A percentile compares a stretch with the other conserved stretches of the same genome.
Conservation (phyloP, 306 rosid genomes). For the Quercus parvula region DNA sequence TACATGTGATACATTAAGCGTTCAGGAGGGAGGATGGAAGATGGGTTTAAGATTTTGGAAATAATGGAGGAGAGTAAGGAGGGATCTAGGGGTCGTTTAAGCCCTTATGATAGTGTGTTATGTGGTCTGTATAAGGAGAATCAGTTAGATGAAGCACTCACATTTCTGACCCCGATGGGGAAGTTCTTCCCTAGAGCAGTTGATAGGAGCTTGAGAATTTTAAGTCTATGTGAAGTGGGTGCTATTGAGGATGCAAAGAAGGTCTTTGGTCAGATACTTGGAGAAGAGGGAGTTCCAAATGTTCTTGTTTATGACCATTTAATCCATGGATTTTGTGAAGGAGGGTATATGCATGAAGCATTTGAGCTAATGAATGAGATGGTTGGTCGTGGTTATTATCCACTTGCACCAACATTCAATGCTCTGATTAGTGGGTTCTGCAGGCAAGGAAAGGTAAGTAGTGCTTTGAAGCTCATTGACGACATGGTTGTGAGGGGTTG, state of each 20-base stretch:
- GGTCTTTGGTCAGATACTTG: slow-evolving; percentile 48
- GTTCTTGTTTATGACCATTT: slow-evolving; percentile 51
- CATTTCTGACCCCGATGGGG: slow-evolving; percentile 48
- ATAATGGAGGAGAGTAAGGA: slow-evolving; percentile 65
- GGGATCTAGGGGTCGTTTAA: slow-evolving; percentile 47
- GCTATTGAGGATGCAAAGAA: slow-evolving; percentile 49
- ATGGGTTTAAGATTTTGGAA: slow-evolving; percentile 58
- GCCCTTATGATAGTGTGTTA: slow-evolving; percentile 69
- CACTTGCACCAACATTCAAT: slow-evolving; percentile 58
- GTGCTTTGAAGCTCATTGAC: slow-evolving; percentile 54
- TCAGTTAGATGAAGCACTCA: slow-evolving; percentile 45
- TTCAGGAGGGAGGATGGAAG: slow-evolving; percentile 50
- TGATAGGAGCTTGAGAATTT: slow-evolving; percentile 50
- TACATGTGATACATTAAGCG: slow-evolving; percentile 53
- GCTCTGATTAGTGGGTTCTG: slow-evolving; percentile 52
- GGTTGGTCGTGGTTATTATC: slow-evolving; percentile 50
- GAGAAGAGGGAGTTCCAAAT: slow-evolving; percentile 59
- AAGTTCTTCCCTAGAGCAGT: slow-evolving; percentile 68
- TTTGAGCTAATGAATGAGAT: slow-evolving; percentile 62
- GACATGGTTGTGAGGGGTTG: slow-evolving; percentile 64
- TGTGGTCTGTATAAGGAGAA: slow-evolving; percentile 63
- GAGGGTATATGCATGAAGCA: slow-evolving; percentile 50
- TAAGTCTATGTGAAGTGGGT: slow-evolving; percentile 43
- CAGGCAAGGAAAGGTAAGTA: slow-evolving; percentile 44
- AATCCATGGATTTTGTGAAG: slow-evolving; percentile 41